Conservation (phyloP, 495 filamentous ascomycete species). For the Lophiotrema nucula region DNA sequence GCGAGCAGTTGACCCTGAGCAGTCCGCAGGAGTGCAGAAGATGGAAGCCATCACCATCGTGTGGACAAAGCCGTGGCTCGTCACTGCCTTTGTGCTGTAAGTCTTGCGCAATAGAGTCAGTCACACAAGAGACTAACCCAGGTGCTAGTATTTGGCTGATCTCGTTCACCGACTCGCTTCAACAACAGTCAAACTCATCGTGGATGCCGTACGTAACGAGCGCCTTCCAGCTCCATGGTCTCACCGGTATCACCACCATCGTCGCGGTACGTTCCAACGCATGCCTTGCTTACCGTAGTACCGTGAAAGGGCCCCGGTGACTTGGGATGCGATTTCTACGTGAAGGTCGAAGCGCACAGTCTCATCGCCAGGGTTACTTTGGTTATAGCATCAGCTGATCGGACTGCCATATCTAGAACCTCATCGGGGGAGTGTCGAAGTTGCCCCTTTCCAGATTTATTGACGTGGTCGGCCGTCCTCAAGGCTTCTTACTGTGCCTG, state of each 20-base stretch:
- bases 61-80: constrained; percentile 44
- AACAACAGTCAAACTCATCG: constrained; percentile 26
- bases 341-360: no score
- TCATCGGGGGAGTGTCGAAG: constrained; percentile 62
- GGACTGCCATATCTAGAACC: constrained; percentile 47
- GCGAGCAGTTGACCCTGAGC: not conserved
- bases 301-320: no score
- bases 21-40: constrained; percentile 44
- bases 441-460: constrained; percentile 63
- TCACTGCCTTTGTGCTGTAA: constrained; percentile 44
- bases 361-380: no score
- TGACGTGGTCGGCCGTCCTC: constrained; percentile 60
- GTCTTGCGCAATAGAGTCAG: not conserved
- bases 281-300: no score
- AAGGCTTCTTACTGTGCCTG: constrained; percentile 52
- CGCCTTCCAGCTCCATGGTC: constrained; percentile 31
- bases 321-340: no score
- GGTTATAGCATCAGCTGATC: no score
- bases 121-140: no score
- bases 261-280: no score
- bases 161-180: constrained; percentile 49
- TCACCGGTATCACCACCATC: constrained; percentile 35
- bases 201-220: constrained; percentile 35
- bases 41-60: constrained; percentile 47
- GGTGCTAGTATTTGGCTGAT: constrained; percentile 49